These are phyloP conservation scores for Ilyonectria mors-panacis DNA, from an alignment of 2,329 filamentous ascomycete species.

Conservation along the genomic window DNA sequence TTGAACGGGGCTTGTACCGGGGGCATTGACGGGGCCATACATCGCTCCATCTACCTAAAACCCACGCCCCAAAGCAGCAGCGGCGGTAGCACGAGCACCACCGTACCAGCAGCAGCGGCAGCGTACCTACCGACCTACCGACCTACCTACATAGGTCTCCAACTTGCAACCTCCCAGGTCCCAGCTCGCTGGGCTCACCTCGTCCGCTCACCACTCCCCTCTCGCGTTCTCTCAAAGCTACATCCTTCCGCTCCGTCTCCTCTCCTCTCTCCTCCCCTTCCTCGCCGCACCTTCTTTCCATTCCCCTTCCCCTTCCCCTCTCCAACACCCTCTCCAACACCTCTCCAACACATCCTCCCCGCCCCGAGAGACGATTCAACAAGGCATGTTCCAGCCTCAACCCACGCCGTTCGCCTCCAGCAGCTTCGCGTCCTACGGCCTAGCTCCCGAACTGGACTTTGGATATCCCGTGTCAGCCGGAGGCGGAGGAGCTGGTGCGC, in stretches of 20 bases:
- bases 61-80: constrained; percentile 30
- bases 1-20: constrained; percentile 13
- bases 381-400: constrained; percentile 70
- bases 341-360: constrained; percentile 23
- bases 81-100: not conserved
- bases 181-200: constrained; percentile 28
- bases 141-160: not conserved
- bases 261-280: not conserved
- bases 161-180: constrained; percentile 29
- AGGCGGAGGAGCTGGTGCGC: constrained; percentile 43
- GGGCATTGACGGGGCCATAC: constrained; percentile 13
- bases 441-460: constrained; percentile 52
- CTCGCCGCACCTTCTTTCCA: constrained; percentile 14
- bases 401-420: constrained; percentile 64
- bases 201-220: not conserved
- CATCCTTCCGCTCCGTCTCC: constrained; percentile 9
- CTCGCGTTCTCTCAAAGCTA: constrained; percentile 13
- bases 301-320: constrained; percentile 1
- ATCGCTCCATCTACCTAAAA: constrained; percentile 33
- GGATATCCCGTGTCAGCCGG: constrained; percentile 44
- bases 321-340: constrained; percentile 33
- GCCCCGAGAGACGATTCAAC: constrained; percentile 10
- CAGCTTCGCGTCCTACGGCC: constrained; percentile 58
- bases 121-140: not conserved
- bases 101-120: constrained; percentile 9